phyloP scores from a whole-genome alignment of 148 eudicot genomes.

The Nyssa sinensis region DNA sequence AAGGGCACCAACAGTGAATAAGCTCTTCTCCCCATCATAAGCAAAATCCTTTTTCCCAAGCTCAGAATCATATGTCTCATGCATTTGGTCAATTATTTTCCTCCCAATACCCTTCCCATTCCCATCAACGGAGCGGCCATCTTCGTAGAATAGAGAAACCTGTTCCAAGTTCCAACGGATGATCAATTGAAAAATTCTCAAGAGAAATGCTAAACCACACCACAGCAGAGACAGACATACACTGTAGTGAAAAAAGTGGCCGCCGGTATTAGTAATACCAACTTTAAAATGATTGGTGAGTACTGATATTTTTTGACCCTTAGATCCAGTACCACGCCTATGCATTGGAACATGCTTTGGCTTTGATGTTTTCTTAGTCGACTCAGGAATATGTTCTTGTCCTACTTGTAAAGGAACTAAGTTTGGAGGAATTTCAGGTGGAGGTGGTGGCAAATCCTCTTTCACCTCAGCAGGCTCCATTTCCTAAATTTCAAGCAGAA shows the following conservation, averaged over 20 bases:
- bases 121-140: constrained; percentile 28
- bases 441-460: constrained; percentile 11
- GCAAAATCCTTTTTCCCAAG: constrained; percentile 23
- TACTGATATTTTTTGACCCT: constrained; percentile 16
- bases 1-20: constrained; percentile 30
- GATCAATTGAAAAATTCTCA: not conserved
- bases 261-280: not conserved
- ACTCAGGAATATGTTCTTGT: not conserved
- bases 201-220: not conserved
- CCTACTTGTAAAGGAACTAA: constrained; percentile 11
- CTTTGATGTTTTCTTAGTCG: not conserved
- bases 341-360: constrained; percentile 18
- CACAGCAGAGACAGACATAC: not conserved
- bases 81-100: constrained; percentile 25
- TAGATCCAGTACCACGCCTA: constrained; percentile 18
- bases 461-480: not conserved
- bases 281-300: constrained; percentile 31
- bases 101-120: constrained; percentile 25
- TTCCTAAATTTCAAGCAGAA: not conserved
- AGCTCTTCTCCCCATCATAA: constrained; percentile 34
- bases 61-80: constrained; percentile 26
- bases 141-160: constrained; percentile 31
- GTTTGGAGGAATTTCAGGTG: constrained; percentile 16
- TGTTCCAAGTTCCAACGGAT: not conserved
- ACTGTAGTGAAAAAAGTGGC: constrained; percentile 26